Conservation (phyloP, 768 basidiomycete genomes). For the Butyriboletus loyo region DNA sequence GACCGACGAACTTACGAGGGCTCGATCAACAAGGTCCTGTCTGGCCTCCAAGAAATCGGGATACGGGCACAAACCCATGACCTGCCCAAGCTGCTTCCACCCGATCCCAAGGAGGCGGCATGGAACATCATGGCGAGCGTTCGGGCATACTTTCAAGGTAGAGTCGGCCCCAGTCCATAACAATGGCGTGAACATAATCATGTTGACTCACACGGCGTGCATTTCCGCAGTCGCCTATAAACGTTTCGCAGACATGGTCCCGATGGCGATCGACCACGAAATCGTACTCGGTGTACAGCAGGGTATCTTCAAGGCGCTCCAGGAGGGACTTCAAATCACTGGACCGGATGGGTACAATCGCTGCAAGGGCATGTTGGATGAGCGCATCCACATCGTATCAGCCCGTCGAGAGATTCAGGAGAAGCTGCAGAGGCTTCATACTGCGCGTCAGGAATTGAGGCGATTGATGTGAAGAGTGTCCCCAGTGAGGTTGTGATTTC, state of each 20-base stretch:
- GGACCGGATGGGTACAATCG: constrained; percentile 43
- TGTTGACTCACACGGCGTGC: background rate
- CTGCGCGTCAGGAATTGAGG: constrained; percentile 41
- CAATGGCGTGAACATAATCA: background rate
- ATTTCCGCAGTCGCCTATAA: constrained; percentile 42
- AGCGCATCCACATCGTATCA: constrained; percentile 43
- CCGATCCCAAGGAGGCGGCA: constrained; percentile 53
- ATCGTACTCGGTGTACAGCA: constrained; percentile 45
- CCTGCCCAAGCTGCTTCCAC: constrained; percentile 47
- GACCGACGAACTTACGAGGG: background rate
- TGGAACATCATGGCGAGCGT: constrained; percentile 69
- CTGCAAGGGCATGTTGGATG: constrained; percentile 51
- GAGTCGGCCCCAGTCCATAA: background rate
- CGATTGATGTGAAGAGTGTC: constrained; percentile 10
- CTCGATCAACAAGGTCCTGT: constrained; percentile 30
- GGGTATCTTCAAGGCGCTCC: constrained; percentile 44
- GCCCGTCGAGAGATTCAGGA: constrained; percentile 47
- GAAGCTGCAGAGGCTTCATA: constrained; percentile 48
- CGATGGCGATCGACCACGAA: constrained; percentile 40
- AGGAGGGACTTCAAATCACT: constrained; percentile 49
- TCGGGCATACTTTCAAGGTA: constrained; percentile 74
- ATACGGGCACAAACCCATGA: constrained; percentile 41
- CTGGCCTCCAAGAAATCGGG: constrained; percentile 15
- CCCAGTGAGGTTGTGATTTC: background rate
- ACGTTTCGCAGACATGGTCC: constrained; percentile 43